Evolutionary conservation across 1,284 basidiomycete species (phyloP).

Genomic region (Rhizoctonia solani): DNA sequence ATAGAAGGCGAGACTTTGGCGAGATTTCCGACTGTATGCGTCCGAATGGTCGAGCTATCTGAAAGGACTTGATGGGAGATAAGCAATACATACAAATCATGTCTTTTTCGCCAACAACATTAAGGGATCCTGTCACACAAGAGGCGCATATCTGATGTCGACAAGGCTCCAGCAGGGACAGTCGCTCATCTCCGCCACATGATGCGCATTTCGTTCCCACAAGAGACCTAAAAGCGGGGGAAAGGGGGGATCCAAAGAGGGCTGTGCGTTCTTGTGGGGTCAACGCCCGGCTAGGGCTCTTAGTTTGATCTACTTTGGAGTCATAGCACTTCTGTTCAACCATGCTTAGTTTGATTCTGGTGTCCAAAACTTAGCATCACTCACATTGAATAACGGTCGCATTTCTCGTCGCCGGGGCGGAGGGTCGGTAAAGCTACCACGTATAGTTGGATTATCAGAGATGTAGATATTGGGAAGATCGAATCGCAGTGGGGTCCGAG

Average conservation of each 20-base stretch:
- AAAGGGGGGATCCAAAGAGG: not conserved
- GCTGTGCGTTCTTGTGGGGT: not conserved
- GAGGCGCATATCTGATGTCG: constrained; percentile 71
- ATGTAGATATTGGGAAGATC: not conserved
- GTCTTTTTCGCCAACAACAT: constrained; percentile 82
- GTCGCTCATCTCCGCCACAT: constrained; percentile 37
- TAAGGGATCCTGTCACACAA: constrained; percentile 78
- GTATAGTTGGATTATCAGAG: not conserved
- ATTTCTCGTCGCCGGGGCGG: constrained; percentile 23
- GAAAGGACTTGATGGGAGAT: constrained; percentile 66
- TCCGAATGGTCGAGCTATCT: constrained; percentile 39
- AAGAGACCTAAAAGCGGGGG: not conserved
- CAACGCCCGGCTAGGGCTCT: not conserved
- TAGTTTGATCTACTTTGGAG: not conserved
- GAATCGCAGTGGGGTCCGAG: not conserved
- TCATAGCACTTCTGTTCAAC: not conserved
- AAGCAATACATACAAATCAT: constrained; percentile 80
- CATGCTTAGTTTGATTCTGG: not conserved
- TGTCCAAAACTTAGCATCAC: not conserved
- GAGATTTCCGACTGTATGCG: constrained; percentile 12
- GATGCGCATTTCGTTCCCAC: constrained; percentile 8
- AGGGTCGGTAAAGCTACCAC: constrained; percentile 32
- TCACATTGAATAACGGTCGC: not conserved
- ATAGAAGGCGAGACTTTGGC: not conserved
- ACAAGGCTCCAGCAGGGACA: constrained; percentile 73